These are phyloP conservation scores for Suhomyces canberraensis DNA, from an alignment of 805 yeast genomes.

Conservation along the genomic window DNA sequence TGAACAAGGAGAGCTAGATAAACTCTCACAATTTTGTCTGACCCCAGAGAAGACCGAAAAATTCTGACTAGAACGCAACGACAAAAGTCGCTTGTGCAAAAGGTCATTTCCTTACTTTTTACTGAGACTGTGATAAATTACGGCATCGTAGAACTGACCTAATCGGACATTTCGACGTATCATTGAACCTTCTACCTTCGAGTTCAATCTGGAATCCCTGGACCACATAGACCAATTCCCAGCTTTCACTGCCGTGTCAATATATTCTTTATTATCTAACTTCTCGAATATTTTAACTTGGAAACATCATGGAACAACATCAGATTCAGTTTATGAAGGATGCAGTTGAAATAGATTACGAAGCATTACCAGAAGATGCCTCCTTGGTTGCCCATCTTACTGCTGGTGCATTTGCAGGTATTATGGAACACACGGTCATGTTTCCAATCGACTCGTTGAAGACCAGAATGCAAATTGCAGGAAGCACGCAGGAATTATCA, in stretches of 20 bases:
- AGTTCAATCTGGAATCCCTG: no score
- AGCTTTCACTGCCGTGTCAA: no score
- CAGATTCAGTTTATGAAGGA: slow-evolving; percentile 25
- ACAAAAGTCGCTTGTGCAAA: neutral
- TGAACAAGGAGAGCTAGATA: no score
- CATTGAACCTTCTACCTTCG: no score
- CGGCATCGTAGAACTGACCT: neutral
- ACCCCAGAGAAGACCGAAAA: no score
- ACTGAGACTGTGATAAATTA: neutral
- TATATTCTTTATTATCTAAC: no score
- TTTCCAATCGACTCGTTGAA: slow-evolving; percentile 95
- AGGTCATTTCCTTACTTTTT: neutral
- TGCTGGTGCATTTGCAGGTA: slow-evolving; percentile 99
- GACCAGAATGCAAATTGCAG: slow-evolving; percentile 84
- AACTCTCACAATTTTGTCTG: no score
- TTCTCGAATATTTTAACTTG: no score
- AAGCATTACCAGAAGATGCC: slow-evolving; percentile 84
- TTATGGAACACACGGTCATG: slow-evolving; percentile 97
- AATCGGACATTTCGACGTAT: no score
- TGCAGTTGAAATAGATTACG: slow-evolving; percentile 74
- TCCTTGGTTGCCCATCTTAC: slow-evolving; percentile 75
- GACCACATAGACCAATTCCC: no score
- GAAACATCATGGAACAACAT: slow-evolving; percentile 24
- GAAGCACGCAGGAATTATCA: slow-evolving; percentile 13
- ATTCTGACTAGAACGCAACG: neutral